Conservation (phyloP, 2,329 filamentous ascomycete species). For the Peltaster fructicola region DNA sequence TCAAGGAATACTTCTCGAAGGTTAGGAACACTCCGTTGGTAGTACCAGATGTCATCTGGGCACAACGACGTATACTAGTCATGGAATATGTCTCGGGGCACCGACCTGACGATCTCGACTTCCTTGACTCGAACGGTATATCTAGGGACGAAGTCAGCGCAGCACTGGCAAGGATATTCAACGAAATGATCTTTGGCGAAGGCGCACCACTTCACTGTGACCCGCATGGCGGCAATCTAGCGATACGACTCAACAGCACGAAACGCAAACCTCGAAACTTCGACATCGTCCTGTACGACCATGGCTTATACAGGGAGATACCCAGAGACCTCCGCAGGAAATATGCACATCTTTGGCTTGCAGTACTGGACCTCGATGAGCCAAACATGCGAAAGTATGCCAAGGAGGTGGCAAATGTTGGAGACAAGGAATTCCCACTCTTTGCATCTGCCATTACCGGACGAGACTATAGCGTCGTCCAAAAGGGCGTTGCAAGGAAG, state of each 20-base stretch:
- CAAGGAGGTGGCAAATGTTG: constrained; percentile 73
- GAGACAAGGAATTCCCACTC: constrained; percentile 77
- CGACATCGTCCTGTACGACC: constrained; percentile 90
- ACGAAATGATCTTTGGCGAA: constrained; percentile 96
- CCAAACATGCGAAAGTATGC: constrained; percentile 73
- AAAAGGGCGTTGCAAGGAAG: constrained; percentile 33
- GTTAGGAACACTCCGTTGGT: constrained; percentile 63
- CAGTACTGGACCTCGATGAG: constrained; percentile 81
- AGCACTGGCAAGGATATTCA: constrained; percentile 80
- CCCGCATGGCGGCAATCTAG: constrained; percentile 89
- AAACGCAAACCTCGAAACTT: constrained; percentile 54
- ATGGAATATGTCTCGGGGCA: constrained; percentile 86
- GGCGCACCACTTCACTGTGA: constrained; percentile 87
- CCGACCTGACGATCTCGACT: constrained; percentile 75
- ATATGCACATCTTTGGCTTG: constrained; percentile 95
- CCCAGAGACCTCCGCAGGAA: constrained; percentile 58
- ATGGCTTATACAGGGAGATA: constrained; percentile 90
- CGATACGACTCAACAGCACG: constrained; percentile 58
- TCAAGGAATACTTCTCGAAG: constrained; percentile 62
- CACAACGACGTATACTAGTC: constrained; percentile 72
- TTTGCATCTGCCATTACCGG: constrained; percentile 96
- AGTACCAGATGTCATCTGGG: constrained; percentile 80
- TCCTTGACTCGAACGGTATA: constrained; percentile 69
- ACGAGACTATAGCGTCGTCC: constrained; percentile 67
- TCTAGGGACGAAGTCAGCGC: constrained; percentile 92